These are phyloP conservation scores for Fusarium sp. DNA, from an alignment of 2,329 filamentous ascomycete species.

Conservation along the genomic window DNA sequence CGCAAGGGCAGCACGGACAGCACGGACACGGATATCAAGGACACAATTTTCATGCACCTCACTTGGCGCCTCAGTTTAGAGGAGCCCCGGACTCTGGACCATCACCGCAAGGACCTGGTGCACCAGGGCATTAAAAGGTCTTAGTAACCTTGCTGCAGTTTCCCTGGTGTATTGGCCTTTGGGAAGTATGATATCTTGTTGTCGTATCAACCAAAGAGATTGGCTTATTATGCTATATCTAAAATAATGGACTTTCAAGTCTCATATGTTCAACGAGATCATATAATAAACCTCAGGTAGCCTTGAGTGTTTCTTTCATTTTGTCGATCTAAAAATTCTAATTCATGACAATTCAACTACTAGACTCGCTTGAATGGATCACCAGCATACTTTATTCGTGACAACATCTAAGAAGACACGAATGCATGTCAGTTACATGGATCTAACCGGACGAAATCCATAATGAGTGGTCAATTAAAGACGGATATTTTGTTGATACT, in stretches of 20 bases:
- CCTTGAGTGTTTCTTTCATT: not conserved
- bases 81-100: slow-evolving; percentile 21
- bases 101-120: slow-evolving; percentile 20
- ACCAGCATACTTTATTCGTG: not conserved
- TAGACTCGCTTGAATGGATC: not conserved
- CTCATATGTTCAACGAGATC: not conserved
- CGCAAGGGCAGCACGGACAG: slow-evolving; percentile 28
- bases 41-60: slow-evolving; percentile 35
- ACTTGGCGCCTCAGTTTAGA: slow-evolving; percentile 40
- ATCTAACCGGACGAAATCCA: not conserved
- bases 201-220: not conserved
- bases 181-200: not conserved
- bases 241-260: not conserved
- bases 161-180: not conserved
- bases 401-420: not conserved
- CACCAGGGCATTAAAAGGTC: slow-evolving; percentile 8
- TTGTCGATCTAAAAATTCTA: not conserved
- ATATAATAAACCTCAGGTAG: not conserved
- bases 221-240: not conserved
- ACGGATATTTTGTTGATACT: not conserved
- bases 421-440: not conserved
- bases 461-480: not conserved
- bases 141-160: not conserved
- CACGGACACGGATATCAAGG: slow-evolving; percentile 15
- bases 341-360: not conserved